Evolutionary conservation across 2,329 filamentous ascomycete genomes (phyloP), one percentile per base, ranked within the genome.

Genomic region (Simplicillium aogashimaense): DNA sequence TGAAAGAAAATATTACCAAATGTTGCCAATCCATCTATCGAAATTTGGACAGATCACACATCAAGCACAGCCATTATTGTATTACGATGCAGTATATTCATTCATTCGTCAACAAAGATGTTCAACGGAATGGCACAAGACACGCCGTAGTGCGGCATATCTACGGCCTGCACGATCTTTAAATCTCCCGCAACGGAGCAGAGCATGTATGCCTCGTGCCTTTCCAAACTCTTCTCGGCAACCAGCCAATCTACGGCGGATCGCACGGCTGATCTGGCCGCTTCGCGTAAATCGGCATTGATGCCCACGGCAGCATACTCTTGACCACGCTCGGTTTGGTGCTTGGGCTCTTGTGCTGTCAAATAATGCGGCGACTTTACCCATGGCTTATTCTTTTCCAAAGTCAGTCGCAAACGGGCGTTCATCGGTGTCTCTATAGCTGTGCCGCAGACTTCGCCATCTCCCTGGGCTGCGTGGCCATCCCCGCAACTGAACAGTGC

Each of bases 361-460:
- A 64, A 47, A 47, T 66, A 71, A 51, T 74, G 69, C 31, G 70
- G 70, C 14, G 64, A 62, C 20, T 58, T 59, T 20, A 72, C 56
- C 61, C 64, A 71, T 11, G 56, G 49, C 46, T 62, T 67, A 37
- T 59, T 57, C 50, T 69, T 70, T 41, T 66, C 58, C 7, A 74
- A 55, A 3, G 63, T 67, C 29, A 76, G 59, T n/a, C 64, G 61
- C 29, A 75, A 47, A 1, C 61, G 64, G 1, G 69, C 70, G 42
- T 56, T 63, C 55, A 72, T 67, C 1, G 68, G 62, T 18, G 70
- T 74, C 57, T 75, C 72, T 47, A 75, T 70, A 7, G 72, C 72
- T n/a, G 69, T 72, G 6, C 72, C 70, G 46, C 70, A 74, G 16
- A 74, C 66, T 46, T 74, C 71, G 3, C 71, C 71, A 43, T 73